Conservation (phyloP, 116 monocot genomes). For the Iris pallida region DNA sequence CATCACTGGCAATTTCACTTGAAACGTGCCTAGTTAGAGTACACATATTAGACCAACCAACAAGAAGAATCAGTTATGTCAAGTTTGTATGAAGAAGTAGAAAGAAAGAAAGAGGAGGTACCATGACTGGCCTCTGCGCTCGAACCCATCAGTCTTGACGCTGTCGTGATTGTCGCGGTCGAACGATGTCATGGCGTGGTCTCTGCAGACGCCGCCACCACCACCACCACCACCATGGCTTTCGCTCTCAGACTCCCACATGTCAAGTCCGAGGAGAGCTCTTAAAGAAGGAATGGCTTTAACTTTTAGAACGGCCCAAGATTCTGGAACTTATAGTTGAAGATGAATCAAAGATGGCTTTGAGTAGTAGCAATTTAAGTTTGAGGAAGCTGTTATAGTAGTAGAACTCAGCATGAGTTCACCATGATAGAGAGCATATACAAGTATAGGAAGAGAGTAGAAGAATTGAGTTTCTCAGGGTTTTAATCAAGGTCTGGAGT, state of each 20-base stretch:
- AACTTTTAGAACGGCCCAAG: not conserved
- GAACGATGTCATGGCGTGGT: slow-evolving; percentile 20
- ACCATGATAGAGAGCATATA: not conserved
- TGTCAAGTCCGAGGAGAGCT: slow-evolving; percentile 8
- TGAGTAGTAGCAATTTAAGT: not conserved
- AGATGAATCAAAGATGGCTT: not conserved
- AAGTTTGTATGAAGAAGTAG: not conserved
- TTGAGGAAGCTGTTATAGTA: too few species aligned
- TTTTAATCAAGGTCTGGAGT: slow-evolving; percentile 5
- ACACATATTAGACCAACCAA: not conserved
- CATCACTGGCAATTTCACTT: slow-evolving; percentile 85
- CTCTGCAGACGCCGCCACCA: slow-evolving; percentile 8
- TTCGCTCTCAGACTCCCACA: slow-evolving; percentile 89
- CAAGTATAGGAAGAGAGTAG: not conserved
- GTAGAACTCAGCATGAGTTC: too few species aligned
- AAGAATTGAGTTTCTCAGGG: not conserved
- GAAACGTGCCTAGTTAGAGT: slow-evolving; percentile 50
- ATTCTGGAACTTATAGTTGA: not conserved
- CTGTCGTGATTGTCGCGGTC: slow-evolving; percentile 32
- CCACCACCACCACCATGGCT: slow-evolving; percentile 9
- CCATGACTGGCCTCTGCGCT: slow-evolving; percentile 70
- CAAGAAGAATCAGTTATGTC: not conserved
- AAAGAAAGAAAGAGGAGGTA: slow-evolving; percentile 15
- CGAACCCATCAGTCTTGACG: slow-evolving; percentile 69
- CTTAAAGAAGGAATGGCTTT: slow-evolving; percentile 4